A percentile compares a stretch with the other conserved stretches of the same genome.
phyloP scores from a whole-genome alignment of 352 stramenopile genomes.

The Phytophthora cryptogea region DNA sequence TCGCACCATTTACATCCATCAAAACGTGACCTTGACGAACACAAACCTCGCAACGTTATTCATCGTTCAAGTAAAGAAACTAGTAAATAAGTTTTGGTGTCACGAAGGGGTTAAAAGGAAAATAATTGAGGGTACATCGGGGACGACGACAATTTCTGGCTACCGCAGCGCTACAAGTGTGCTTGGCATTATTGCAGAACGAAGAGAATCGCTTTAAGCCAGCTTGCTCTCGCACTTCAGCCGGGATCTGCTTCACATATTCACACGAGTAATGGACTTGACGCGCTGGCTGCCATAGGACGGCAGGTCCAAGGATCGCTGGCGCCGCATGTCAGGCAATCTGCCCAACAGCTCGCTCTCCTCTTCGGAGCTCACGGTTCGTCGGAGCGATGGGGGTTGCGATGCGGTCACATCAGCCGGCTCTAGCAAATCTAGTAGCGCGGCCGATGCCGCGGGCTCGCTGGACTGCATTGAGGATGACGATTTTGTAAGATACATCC shows the following conservation, averaged over 20 bases:
- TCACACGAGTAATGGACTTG: slow-evolving; percentile 32
- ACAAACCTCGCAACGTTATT: too few species aligned
- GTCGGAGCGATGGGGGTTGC: slow-evolving; percentile 1
- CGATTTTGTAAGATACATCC: slow-evolving; percentile 63
- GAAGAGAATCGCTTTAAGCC: too few species aligned
- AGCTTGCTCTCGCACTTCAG: too few species aligned
- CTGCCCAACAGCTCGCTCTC: slow-evolving; percentile 6
- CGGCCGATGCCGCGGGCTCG: slow-evolving; percentile 20
- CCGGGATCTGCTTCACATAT: slow-evolving; percentile 15
- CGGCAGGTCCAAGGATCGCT: slow-evolving; percentile 22
- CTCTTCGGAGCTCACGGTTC: slow-evolving; percentile 21
- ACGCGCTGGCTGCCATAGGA: slow-evolving; percentile 30
- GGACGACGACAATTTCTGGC: too few species aligned
- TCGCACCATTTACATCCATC: not conserved
- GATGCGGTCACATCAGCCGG: slow-evolving; percentile 9
- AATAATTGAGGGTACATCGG: too few species aligned
- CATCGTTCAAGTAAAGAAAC: too few species aligned
- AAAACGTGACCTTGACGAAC: not conserved
- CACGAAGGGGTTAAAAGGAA: too few species aligned
- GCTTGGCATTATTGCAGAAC: too few species aligned
- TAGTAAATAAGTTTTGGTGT: too few species aligned
- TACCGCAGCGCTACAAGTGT: too few species aligned
- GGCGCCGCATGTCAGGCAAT: slow-evolving; percentile 17
- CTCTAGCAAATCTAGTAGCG: slow-evolving; percentile 47
- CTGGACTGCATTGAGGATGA: slow-evolving; percentile 25